Evolutionary conservation across 1,139 yeast species (phyloP), one percentile per base, ranked within the genome.

Genomic region (Candida mesenterica): DNA sequence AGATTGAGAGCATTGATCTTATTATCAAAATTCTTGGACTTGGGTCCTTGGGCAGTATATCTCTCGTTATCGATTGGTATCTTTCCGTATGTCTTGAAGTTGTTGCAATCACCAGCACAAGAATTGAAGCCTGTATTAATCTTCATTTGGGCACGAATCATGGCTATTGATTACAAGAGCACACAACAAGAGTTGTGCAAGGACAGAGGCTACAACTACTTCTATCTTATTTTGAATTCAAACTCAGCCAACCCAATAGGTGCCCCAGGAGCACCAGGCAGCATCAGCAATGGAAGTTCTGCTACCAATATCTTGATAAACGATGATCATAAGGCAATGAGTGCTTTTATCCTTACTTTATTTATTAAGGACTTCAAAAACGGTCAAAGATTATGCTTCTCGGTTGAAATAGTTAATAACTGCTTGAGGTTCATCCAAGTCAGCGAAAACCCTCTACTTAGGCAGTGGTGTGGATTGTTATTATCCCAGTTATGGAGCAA

Each of bases 21-120:
- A 39, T 67, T 94, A 8, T 84, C 96, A 3, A 79, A 87, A 46
- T 92, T 90, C 55, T 68, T 92, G 28, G 98, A 92, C 58, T 65
- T 92, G 29, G 99, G 99, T 0, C 97, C 98, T 0, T 88, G 96
- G 94, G 97, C 98, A 0, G 98, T 92, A 0, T 88, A 89, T 49
- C 67, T 90, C 28, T 95, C 97, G 0, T 67, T 92, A 25, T 86
- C 96, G 3, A 90, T 92, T 49, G 97, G 98, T 18, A 92, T 92
- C 24, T 92, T 92, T 61, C 97, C 98, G 0, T 94, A 94, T 55
- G 96, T 94, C 18, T 68, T 92, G 41, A 88, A 90, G 50, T 68
- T 94, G 24, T 64, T 92, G 24, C 98, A 92, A 56, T 84, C 95
- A 41, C 97, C 98, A 0, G 96, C 97, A 0, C 95, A 88, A 26